Percentiles rank a stretch among this genome's conserved stretches.
These are phyloP conservation scores for Trametes versicolor DNA, from an alignment of 1,284 basidiomycete species.

Conservation along the genomic window DNA sequence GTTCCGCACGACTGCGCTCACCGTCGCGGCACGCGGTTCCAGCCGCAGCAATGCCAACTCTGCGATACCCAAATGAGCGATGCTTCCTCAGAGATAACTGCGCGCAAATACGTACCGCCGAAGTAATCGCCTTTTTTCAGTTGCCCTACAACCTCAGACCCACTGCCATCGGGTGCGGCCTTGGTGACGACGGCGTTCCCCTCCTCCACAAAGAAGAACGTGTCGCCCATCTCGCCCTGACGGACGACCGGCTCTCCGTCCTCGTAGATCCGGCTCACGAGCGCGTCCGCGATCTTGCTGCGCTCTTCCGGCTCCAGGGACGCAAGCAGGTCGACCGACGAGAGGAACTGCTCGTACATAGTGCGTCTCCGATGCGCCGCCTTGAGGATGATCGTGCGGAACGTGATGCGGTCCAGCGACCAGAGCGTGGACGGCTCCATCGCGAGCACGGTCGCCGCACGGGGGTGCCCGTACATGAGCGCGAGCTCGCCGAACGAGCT, in stretches of 20 bases:
- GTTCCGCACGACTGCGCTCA: constrained; percentile 77
- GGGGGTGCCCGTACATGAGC: constrained; percentile 97
- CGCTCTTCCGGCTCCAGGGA: constrained; percentile 89
- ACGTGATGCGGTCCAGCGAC: constrained; percentile 97
- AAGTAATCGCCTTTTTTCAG: constrained; percentile 96
- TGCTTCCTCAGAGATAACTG: not conserved
- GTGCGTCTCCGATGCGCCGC: constrained; percentile 87
- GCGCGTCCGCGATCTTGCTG: constrained; percentile 96
- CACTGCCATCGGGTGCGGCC: constrained; percentile 60
- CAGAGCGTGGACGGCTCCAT: constrained; percentile 89
- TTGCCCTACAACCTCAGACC: constrained; percentile 76
- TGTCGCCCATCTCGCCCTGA: constrained; percentile 95
- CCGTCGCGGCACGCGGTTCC: constrained; percentile 92
- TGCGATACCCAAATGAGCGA: constrained; percentile 37
- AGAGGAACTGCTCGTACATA: constrained; percentile 96
- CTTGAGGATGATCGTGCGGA: constrained; percentile 97
- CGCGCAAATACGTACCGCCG: constrained; percentile 73
- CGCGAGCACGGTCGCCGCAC: constrained; percentile 93
- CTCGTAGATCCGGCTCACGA: constrained; percentile 85
- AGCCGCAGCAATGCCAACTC: constrained; percentile 88
- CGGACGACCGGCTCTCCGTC: constrained; percentile 89
- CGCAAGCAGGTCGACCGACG: constrained; percentile 90
- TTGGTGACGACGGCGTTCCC: constrained; percentile 93
- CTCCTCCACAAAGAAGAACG: constrained; percentile 97
- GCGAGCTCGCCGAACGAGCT: constrained; percentile 97